Evolutionary conservation across 1,284 basidiomycete genomes (phyloP).

Genomic region (Anthracocystis setariae): DNA sequence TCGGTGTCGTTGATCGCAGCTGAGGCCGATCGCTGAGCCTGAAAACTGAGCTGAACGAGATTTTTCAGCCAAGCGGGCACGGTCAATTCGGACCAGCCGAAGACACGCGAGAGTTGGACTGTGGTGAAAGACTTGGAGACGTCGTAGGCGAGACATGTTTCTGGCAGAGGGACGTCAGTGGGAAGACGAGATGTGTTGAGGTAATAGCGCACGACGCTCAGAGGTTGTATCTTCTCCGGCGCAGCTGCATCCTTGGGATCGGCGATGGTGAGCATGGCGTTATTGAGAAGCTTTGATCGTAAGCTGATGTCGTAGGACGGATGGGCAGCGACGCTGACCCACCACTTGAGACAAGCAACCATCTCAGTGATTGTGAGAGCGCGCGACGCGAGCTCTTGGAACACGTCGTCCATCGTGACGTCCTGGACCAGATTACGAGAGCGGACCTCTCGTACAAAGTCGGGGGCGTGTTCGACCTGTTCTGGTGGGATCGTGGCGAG

Average conservation of each 20-base stretch:
- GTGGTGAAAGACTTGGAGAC: slow-evolving; percentile 73
- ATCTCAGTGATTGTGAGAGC: slow-evolving; percentile 82
- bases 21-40: slow-evolving; percentile 65
- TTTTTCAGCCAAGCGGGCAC: slow-evolving; percentile 81
- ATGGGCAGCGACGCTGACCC: slow-evolving; percentile 75
- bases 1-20: slow-evolving; percentile 72
- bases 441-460: slow-evolving; percentile 77
- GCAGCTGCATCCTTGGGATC: slow-evolving; percentile 24
- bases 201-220: slow-evolving; percentile 78
- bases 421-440: slow-evolving; percentile 78
- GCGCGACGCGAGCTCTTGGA: slow-evolving; percentile 79
- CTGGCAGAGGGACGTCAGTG: slow-evolving; percentile 82
- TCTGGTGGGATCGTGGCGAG: slow-evolving; percentile 80
- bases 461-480: slow-evolving; percentile 75
- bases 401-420: slow-evolving; percentile 86
- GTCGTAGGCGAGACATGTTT: slow-evolving; percentile 78
- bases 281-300: slow-evolving; percentile 59
- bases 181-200: slow-evolving; percentile 81
- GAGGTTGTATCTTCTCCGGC: slow-evolving; percentile 60
- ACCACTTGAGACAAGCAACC: slow-evolving; percentile 87
- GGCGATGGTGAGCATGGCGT: slow-evolving; percentile 51
- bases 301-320: slow-evolving; percentile 63
- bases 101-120: slow-evolving; percentile 65
- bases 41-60: slow-evolving; percentile 71
- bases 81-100: slow-evolving; percentile 82